Evolutionary conservation across 1,284 basidiomycete species (phyloP).

Genomic region (Austroboletus novae-zelandiae): DNA sequence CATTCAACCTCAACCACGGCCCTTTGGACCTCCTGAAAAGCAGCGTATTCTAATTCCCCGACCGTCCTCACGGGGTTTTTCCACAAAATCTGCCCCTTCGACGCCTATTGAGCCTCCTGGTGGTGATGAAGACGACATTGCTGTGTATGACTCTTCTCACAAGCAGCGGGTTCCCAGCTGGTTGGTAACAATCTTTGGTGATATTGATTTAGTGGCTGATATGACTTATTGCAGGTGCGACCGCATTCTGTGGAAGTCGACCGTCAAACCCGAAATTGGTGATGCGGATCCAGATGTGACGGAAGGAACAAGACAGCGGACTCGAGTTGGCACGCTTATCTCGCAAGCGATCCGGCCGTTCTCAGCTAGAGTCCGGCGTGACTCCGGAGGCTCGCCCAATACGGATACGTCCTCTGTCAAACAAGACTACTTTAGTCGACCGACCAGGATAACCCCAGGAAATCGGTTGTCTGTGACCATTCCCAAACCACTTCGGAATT

Average conservation of each 20-base stretch:
- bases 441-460: constrained; percentile 10
- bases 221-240: constrained; percentile 57
- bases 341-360: constrained; percentile 53
- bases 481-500: constrained; percentile 18
- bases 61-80: constrained; percentile 37
- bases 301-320: constrained; percentile 37
- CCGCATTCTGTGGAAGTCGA: constrained; percentile 76
- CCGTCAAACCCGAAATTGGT: constrained; percentile 45
- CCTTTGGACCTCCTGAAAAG: constrained; percentile 23
- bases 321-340: constrained; percentile 52
- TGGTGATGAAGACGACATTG: constrained; percentile 45
- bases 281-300: constrained; percentile 40
- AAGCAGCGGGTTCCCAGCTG: constrained; percentile 83
- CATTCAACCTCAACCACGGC: background rate
- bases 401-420: constrained; percentile 22
- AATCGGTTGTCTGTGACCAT: constrained; percentile 22
- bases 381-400: constrained; percentile 39
- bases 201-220: constrained; percentile 1
- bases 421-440: constrained; percentile 24
- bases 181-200: constrained; percentile 35
- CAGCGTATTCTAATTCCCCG: constrained; percentile 37
- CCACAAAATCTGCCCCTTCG: constrained; percentile 37
- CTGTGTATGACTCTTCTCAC: constrained; percentile 73
- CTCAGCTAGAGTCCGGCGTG: constrained; percentile 40
- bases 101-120: constrained; percentile 35